Evolutionary conservation across 169 alveolate genomes (phyloP), one percentile per base, ranked within the genome.

Genomic region (Prorocentrum cordatum): DNA sequence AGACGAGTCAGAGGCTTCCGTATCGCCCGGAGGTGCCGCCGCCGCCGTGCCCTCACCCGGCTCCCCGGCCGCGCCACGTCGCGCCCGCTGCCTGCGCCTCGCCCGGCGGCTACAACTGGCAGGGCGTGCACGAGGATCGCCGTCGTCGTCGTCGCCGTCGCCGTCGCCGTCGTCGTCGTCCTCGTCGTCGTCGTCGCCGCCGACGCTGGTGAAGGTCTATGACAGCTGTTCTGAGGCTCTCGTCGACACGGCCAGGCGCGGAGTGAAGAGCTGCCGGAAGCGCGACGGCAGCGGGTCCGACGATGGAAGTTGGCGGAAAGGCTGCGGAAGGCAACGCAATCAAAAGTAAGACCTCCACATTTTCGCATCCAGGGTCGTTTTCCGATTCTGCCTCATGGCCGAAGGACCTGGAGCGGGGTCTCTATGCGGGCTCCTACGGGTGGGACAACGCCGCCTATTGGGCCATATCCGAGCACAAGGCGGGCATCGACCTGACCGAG

Each of bases 361-460:
- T 39, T 7, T 39, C 50, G 50, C 50, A 39, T 39, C 14, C 14
- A 14, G 7, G 50, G 50, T 39, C 50, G 7, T 39, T 39, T 14
- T 9, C 50, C 50, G 50, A 9, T 7, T 9, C 7, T 9, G 50
- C 50, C 50, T 14, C 50, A 7, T 39, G 50, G 50, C 14, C 50
- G 22, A 39, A 12, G 39, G 73, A 31, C 45, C 27, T 31, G 31
- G 73, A 32, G 7, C 10, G 24, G 2, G 73, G 73, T 29, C 18
- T n/a, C 68, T 58, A 58, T 33, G 33, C 62, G 12, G 73, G 87
- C 32, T 58, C 33, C 58, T 50, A 77, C 14, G 73, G 73, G 18
- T 50, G 73, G 87, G 87, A 85, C 64, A 79, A 85, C 16, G 92
- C 92, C 1, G 92, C 92, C 72, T 85, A 85, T 47, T 85, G 92